Base-by-base conservation (phyloP, 768 basidiomycete genomes). In the Boletellus sp. region DNA sequence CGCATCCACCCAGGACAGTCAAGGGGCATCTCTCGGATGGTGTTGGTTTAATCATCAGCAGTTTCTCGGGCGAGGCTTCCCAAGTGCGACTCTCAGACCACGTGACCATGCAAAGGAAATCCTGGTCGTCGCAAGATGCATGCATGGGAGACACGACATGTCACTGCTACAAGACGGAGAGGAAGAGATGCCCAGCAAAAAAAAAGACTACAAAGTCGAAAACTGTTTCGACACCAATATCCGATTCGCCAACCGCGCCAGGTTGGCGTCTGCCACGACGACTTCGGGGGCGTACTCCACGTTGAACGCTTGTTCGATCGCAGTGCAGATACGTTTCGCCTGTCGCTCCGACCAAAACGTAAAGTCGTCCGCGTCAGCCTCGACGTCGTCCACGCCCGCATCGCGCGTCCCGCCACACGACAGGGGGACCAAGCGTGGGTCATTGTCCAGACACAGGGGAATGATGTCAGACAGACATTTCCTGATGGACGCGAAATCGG, bases 231-330 rank as follows among this genome's bases (percentile, higher is more conserved):
- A 87, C 20, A 85, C 78, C 54, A 94, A 68, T 58, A 99, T 90
- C 61, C 92, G 77, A 59, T 86, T 86, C 2, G 92, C 84, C 52
- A 99, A 72, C 23, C 85, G 76, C n/a, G 83, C 80, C 62, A 97
- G 67, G 68, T 98, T 98, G 23, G 96, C 94, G 61, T 96, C 93
- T 3, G 92, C 95, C 41, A 98, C 76, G 42, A 99, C 78, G 33
- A 99, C 93, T 61, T 95, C 91, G 20, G 84, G 80, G 9, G 84
- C 85, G 64, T 93, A 86, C 62, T 98, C 94, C 35, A 97, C 87
- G 22, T 78, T 82, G 68, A 96, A 97, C 26, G 86, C 80, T 65
- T 90, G 81, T 57, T 88, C 73, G 50, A 95, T 83, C 23, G 83
- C 85, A 17, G 73, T 70, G 45, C 86, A 87, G 57, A 99, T 97